Base-by-base conservation (phyloP, 139 green algal species). In the Prasinococcaceae sp. region DNA sequence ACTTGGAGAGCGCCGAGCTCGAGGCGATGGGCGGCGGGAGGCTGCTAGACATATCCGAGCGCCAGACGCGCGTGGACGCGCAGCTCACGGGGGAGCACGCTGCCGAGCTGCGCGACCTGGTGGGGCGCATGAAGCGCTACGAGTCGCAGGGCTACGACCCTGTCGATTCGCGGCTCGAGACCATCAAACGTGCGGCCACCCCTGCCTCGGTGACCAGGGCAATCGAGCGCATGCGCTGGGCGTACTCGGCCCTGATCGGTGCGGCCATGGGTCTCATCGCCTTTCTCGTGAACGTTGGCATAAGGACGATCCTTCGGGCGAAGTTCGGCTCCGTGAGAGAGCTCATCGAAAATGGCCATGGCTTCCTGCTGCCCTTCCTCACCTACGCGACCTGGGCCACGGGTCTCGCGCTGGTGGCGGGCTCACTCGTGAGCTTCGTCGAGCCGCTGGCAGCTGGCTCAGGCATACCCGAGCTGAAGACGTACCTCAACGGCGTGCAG, bases 401-500 rank as follows among this genome's bases (percentile, higher is more conserved):
- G n/a, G 25, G 29, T 0, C 74, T 79, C 44, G 55, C 63, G 4
- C 16, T 30, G 0, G 52, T 78, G 10, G 73, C 74, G 0, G 72
- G 68, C 9, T 49, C 47, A 14, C 40, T 82, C 16, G 73, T 80
- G 27, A 61, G 52, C 12, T 84, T 53, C 53, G 53, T 79, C 2
- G 73, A 73, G 14, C 79, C 78, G 3, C 51, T 81, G 52, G 77
- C 77, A 0, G 79, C 75, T 1, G 79, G 77, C 33, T 75, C 56
- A 36, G 79, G 79, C 42, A 83, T 88, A 48, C 73, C 79, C 0
- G 79, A 88, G 47, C 71, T 88, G 48, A 83, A 83, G 41, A 77
- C 68, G 17, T 88, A 88, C 64, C 62, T 88, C 2, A 88, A 88
- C 39, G 79, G 79, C 55, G 61, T 88, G 30, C 70, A 80, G 51